Percentiles rank a stretch among this genome's conserved stretches.
Evolutionary conservation across 2,329 filamentous ascomycete species (phyloP).

Genomic region (Neofusicoccum umdonicola): DNA sequence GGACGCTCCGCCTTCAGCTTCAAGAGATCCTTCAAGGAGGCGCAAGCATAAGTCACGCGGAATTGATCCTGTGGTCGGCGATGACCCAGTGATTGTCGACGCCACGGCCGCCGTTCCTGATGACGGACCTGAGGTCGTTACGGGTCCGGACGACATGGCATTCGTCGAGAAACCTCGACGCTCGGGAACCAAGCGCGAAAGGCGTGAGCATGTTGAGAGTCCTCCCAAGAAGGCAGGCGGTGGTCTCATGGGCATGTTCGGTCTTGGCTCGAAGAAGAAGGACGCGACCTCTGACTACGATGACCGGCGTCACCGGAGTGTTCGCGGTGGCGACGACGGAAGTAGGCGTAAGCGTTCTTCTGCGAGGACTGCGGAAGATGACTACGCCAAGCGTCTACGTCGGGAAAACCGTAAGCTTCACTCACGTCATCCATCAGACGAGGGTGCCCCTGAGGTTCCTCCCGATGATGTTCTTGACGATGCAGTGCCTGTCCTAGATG

Average conservation of each 20-base stretch:
- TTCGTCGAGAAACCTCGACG: conserved; percentile 52
- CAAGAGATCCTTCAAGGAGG: conserved; percentile 25
- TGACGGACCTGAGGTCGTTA: conserved; percentile 43
- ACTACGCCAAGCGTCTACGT: conserved; percentile 21
- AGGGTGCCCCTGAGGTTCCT: neutral
- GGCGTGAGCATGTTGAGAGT: conserved; percentile 57
- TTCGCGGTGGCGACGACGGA: conserved; percentile 38
- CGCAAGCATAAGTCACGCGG: conserved; percentile 25
- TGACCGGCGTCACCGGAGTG: conserved; percentile 31
- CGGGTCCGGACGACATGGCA: conserved; percentile 49
- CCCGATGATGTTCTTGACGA: neutral
- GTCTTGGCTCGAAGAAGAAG: conserved; percentile 36
- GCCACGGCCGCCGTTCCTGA: conserved; percentile 35
- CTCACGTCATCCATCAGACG: neutral
- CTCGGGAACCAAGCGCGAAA: conserved; percentile 46
- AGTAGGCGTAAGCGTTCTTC: conserved; percentile 37
- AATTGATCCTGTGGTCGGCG: conserved; percentile 25
- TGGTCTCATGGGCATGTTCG: conserved; percentile 56
- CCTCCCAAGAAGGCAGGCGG: conserved; percentile 56
- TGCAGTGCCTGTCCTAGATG: neutral
- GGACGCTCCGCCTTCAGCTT: conserved; percentile 26
- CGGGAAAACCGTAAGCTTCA: conserved; percentile 11
- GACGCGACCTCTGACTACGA: conserved; percentile 27
- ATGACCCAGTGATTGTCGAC: conserved; percentile 44
- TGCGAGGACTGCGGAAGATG: conserved; percentile 32